Base-by-base conservation (phyloP, 768 basidiomycete species). In the Kwoniella bestiolae region DNA sequence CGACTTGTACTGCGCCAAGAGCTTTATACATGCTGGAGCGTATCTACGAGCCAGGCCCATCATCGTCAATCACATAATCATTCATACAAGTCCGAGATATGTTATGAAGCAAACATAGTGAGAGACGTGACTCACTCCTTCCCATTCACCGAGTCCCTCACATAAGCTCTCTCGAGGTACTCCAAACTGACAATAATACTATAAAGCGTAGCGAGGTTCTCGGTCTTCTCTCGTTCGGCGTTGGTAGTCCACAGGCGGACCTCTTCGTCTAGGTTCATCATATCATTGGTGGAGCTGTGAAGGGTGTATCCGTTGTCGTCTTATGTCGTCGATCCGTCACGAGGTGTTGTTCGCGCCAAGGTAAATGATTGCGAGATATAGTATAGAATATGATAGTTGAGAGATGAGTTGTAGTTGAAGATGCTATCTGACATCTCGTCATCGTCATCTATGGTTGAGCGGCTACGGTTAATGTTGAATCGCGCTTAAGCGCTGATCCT, bases 1-100 rank as follows among this genome's bases (percentile, higher is more conserved):
- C 0, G 92, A 94, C 86, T 96, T 96, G 84, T 96, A 98, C 82
- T 96, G 94, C 6, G 92, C 91, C 14, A 98, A 82, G n/a, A 99
- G 83, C 44, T 91, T 86, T 14, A 92, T 94, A 80, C 95, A 99
- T 66, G 93, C 94, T 61, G 93, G 94, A 68, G 93, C 93, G 80
- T 98, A 99, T 85, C 94, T 96, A 28, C n/a, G 12, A n/a, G 14
- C 6, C 16, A 8, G 28, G 9, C 49, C n/a, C 26, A 53, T 47
- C 31, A 60, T 16, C n/a, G n/a, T n/a, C n/a, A n/a, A n/a, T n/a
- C n/a, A n/a, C n/a, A n/a, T n/a, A n/a, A n/a, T n/a, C n/a, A n/a
- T 16, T 41, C 38, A 41, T 41, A 41, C 18, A 41, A n/a, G n/a
- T n/a, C n/a, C n/a, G n/a, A n/a, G n/a, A n/a, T n/a, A n/a, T n/a